A percentile compares a stretch with the other conserved stretches of the same genome.
These are phyloP conservation scores for Lodderomyces metapsilosis DNA, from an alignment of 1,139 yeast genomes.

Conservation along the genomic window DNA sequence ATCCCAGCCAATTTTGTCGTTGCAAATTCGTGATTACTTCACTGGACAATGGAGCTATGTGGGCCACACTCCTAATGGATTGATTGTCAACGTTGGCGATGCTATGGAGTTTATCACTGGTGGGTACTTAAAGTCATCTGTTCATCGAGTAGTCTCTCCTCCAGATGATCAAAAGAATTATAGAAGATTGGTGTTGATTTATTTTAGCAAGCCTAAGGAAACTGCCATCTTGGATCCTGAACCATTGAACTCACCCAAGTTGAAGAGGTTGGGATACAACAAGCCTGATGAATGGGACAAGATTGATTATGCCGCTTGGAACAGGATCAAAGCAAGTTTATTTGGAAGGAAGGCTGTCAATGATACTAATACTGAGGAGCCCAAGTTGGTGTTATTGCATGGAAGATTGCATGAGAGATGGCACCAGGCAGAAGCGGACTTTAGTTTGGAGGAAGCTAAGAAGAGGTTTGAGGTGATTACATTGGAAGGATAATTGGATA, in stretches of 20 bases:
- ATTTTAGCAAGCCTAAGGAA: slow-evolving; percentile 31
- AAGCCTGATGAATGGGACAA: slow-evolving; percentile 39
- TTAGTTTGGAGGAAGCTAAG: slow-evolving; percentile 12
- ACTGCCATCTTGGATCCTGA: slow-evolving; percentile 39
- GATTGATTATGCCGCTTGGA: slow-evolving; percentile 35
- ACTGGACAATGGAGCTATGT: slow-evolving; percentile 51
- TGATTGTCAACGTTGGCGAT: slow-evolving; percentile 51
- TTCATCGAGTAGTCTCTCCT: slow-evolving; percentile 48
- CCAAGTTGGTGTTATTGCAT: slow-evolving; percentile 31
- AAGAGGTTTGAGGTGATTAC: slow-evolving; percentile 18
- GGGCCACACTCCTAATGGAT: slow-evolving; percentile 41
- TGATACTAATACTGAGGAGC: slow-evolving; percentile 35
- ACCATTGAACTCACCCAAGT: slow-evolving; percentile 34
- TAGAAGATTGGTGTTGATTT: slow-evolving; percentile 42
- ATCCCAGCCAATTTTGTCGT: slow-evolving; percentile 45
- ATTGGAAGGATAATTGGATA: slow-evolving; percentile 8
- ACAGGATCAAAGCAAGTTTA: slow-evolving; percentile 38
- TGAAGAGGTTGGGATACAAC: slow-evolving; percentile 27
- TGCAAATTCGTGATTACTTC: slow-evolving; percentile 47
- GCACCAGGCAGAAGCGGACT: slow-evolving; percentile 13
- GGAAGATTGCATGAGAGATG: slow-evolving; percentile 46
- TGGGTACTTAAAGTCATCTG: slow-evolving; percentile 46
- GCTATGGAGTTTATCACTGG: slow-evolving; percentile 49
- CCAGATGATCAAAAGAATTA: slow-evolving; percentile 40
- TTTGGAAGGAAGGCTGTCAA: slow-evolving; percentile 35